These are phyloP conservation scores for Solanum sitiens DNA, from an alignment of 257 asterid genomes.

Conservation along the genomic window DNA sequence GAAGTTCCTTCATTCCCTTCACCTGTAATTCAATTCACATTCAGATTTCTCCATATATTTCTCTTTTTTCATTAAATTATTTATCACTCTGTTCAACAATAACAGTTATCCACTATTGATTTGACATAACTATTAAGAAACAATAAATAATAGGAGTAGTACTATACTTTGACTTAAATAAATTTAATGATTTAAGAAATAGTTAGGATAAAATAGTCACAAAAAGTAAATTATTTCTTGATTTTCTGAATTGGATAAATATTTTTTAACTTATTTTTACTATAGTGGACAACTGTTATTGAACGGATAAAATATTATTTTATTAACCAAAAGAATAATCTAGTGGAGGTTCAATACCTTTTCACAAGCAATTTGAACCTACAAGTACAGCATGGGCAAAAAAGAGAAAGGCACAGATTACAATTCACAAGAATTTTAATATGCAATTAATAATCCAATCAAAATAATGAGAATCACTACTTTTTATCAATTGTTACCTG, in stretches of 20 bases:
- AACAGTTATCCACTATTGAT: too few species aligned
- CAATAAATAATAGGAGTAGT: too few species aligned
- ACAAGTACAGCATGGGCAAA: background rate
- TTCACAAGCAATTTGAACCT: slow-evolving; percentile 12
- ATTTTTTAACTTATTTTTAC: too few species aligned
- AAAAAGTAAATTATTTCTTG: too few species aligned
- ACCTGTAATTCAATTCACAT: slow-evolving; percentile 2
- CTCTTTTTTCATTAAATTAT: background rate
- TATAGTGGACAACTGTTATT: too few species aligned
- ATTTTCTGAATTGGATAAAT: too few species aligned
- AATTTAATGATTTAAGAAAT: too few species aligned
- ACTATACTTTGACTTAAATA: too few species aligned
- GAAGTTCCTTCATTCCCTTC: slow-evolving; percentile 2
- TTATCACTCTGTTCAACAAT: too few species aligned
- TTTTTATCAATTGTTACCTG: slow-evolving; percentile 1
- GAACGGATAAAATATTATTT: rapidly evolving
- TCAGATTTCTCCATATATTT: background rate
- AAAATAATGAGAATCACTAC: background rate
- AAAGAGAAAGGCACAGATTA: background rate
- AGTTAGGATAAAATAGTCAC: too few species aligned
- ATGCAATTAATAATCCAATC: background rate
- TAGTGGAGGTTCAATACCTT: background rate
- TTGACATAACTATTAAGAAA: too few species aligned
- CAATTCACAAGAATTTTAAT: background rate
- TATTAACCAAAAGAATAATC: background rate